These are phyloP conservation scores for Paraphoma sp. DNA, from an alignment of 2,329 filamentous ascomycete genomes.

Conservation along the genomic window DNA sequence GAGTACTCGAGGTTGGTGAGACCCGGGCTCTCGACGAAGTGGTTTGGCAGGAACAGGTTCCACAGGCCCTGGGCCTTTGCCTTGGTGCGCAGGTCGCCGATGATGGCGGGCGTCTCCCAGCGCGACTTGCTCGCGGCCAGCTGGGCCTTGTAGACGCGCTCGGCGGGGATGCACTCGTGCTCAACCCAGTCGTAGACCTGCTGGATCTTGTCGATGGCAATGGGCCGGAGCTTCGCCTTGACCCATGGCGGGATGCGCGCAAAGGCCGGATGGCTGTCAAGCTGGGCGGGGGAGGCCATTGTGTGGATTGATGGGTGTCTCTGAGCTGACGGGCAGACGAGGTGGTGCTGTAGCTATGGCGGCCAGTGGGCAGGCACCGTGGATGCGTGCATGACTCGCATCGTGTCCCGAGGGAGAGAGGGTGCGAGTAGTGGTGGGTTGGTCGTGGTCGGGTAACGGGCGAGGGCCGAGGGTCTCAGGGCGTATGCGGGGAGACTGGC, in stretches of 20 bases:
- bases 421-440: neutral
- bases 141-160: slow-evolving; percentile 53
- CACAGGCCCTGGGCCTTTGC: slow-evolving; percentile 50
- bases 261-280: slow-evolving; percentile 46
- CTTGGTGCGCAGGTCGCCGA: slow-evolving; percentile 52
- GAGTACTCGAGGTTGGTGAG: slow-evolving; percentile 56
- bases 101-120: slow-evolving; percentile 51
- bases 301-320: neutral
- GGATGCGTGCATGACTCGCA: slow-evolving; percentile 22
- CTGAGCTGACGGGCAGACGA: slow-evolving; percentile 10
- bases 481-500: slow-evolving; percentile 21
- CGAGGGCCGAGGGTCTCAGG: slow-evolving; percentile 25
- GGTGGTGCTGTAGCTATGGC: slow-evolving; percentile 12
- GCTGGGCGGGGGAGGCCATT: slow-evolving; percentile 25
- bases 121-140: slow-evolving; percentile 31
- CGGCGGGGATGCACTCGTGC: slow-evolving; percentile 53
- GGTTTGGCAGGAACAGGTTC: slow-evolving; percentile 51
- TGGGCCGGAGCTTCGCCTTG: slow-evolving; percentile 58
- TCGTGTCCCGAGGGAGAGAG: neutral
- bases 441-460: slow-evolving; percentile 6
- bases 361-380: neutral
- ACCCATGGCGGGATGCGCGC: slow-evolving; percentile 52
- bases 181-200: slow-evolving; percentile 54
- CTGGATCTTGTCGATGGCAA: slow-evolving; percentile 53
- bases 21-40: slow-evolving; percentile 52